Evolutionary conservation across 306 rosid species (phyloP), one percentile per base, ranked within the genome.

Genomic region (Cucumis hystrix): DNA sequence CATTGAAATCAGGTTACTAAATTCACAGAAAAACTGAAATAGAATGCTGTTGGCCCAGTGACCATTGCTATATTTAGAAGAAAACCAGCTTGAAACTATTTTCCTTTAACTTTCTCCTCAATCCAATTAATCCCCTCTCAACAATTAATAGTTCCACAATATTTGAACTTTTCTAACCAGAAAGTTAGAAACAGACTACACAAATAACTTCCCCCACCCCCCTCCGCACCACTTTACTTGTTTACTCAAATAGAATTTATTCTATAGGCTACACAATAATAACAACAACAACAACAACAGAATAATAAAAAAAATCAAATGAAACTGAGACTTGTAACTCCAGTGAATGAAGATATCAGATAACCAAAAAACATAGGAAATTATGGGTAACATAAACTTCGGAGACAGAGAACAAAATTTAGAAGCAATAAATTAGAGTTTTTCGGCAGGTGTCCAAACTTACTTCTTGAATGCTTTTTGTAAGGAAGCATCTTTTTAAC

Each of bases 401-500:
- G 39, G 75, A 21, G 58, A 35, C 56, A 21, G 30, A 55, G 43
- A 78, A 21, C 30, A 73, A 23, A 55, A 66, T 56, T 12, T 43
- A 21, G 71, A 58, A 56, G 23, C 60, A 60, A 28, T 80, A 25
- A 10, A 25, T 10, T 21, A 11, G n/a, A 33, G 61, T 74, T 84
- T 69, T 13, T 82, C 60, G 87, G 84, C 82, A 87, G 91, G 45
- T 84, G 69, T 80, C 73, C 78, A 80, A 21, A 85, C 79, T 78
- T 88, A 82, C 84, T 80, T 85, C 81, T 75, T 9, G 57, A 21
- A 7, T 83, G 86, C 80, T 76, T 93, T 85, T 69, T 82, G 76
- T 78, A 81, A 37, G 90, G 85, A 72, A 85, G 80, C 47, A 80
- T 83, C 78, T 83, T 91, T 78, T 86, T 93, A 79, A 87, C 92